Base-by-base conservation (phyloP, 106 monocot genomes). In the Allium fistulosum region DNA sequence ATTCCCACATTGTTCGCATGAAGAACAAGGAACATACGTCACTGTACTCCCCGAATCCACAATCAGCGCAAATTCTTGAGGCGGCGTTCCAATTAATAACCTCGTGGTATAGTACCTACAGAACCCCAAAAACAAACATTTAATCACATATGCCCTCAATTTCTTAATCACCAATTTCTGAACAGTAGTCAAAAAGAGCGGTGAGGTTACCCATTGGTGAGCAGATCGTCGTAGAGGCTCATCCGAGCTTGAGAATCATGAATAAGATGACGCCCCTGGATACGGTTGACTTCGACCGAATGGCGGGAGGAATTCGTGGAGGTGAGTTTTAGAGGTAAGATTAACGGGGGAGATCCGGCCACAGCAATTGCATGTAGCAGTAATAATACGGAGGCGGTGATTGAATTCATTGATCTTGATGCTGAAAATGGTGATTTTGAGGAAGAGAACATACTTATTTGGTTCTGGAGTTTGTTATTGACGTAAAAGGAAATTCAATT, bases 21-120 rank as follows among this genome's bases (percentile, higher is more conserved):
- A 75, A 10, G 85, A 77, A 67, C 89, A 89, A 7, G 89, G 89
- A 46, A 89, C 89, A 17, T 89, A 89, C n/a, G 89, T 89, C 6
- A 85, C 85, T 6, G 85, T 89, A 59, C 89, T 89, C 51, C 89
- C 89, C 3, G 89, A 77, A 65, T 89, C 89, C 50, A 89, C 89
- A 27, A 89, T 89, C 51, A 89, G 72, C 12, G 89, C 84, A 55
- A 89, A 89, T 37, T 82, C 80, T 69, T 89, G 89, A 2, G 84
- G 84, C 5, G 89, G 89, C 58, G 89, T 85, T 69, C 89, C 85
- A 60, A 89, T 85, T 27, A 37, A 80, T 50, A 89, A 77, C 71
- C 80, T 68, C 10, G 89, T 85, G 10, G 85, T 89, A 64, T 89
- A 89, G 28, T 89, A 89, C 75, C 89, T 89, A 49, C 18, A 74